Evolutionary conservation across 2,329 filamentous ascomycete genomes (phyloP).

Genomic region (Penicillium sumatraense): DNA sequence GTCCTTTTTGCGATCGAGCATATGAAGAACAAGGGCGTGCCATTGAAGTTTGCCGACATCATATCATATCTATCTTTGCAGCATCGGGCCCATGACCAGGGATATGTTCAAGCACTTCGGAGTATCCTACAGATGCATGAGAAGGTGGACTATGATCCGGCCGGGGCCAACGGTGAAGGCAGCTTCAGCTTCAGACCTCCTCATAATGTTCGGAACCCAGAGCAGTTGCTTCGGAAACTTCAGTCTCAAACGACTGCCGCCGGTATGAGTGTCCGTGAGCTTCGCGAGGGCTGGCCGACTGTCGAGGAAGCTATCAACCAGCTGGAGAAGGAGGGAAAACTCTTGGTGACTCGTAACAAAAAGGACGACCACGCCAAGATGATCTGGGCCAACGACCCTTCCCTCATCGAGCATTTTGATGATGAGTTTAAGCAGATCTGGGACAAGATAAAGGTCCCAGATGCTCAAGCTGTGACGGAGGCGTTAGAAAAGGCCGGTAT

Average conservation of each 20-base stretch:
- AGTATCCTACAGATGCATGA: constrained; percentile 70
- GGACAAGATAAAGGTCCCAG: constrained; percentile 78
- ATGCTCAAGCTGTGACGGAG: constrained; percentile 74
- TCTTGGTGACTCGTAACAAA: constrained; percentile 86
- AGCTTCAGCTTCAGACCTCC: constrained; percentile 83
- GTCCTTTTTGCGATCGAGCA: constrained; percentile 86
- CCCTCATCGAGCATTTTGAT: constrained; percentile 75
- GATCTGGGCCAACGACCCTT: constrained; percentile 87
- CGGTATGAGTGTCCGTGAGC: constrained; percentile 81
- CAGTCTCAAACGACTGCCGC: constrained; percentile 80
- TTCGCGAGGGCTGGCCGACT: constrained; percentile 94
- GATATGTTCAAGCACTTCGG: constrained; percentile 65
- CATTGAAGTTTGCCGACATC: constrained; percentile 75
- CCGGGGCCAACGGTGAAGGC: constrained; percentile 69
- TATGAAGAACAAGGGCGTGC: constrained; percentile 70
- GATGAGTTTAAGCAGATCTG: constrained; percentile 82
- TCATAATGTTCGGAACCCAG: constrained; percentile 78
- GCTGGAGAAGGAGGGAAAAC: constrained; percentile 76
- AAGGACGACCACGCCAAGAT: constrained; percentile 86
- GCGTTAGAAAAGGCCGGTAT: constrained; percentile 78
- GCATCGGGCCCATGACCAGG: constrained; percentile 62
- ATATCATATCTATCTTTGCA: constrained; percentile 78
- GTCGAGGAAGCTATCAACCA: constrained; percentile 78
- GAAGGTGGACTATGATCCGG: constrained; percentile 63
- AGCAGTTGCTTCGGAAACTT: constrained; percentile 78